Conservation (phyloP, 2,329 filamentous ascomycete species). For the Aspergillus fischeri region DNA sequence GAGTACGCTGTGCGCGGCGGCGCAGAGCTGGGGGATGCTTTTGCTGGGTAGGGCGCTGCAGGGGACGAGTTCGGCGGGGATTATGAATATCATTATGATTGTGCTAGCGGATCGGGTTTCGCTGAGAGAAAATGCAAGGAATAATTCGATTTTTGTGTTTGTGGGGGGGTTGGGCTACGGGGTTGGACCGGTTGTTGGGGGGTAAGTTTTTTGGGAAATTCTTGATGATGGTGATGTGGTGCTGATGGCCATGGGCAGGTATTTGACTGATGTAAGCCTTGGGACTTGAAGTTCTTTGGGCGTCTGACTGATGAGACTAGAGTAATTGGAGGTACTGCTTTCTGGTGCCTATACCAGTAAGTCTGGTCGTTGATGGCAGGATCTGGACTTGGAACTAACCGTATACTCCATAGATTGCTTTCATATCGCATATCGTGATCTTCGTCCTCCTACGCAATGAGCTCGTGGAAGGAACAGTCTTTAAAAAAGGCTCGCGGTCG, state of each 20-base stretch:
- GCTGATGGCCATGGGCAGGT: neutral
- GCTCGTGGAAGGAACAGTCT: constrained; percentile 50
- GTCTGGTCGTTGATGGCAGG: constrained; percentile 33
- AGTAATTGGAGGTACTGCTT: constrained; percentile 65
- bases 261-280: neutral
- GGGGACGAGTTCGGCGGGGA: constrained; percentile 58
- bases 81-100: constrained; percentile 58
- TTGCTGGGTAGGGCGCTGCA: constrained; percentile 62
- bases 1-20: constrained; percentile 58
- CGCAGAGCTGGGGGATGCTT: constrained; percentile 55
- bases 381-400: neutral
- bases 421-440: constrained; percentile 50
- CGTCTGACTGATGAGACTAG: constrained; percentile 39
- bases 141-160: constrained; percentile 59
- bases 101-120: constrained; percentile 64
- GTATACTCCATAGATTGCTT: too few species aligned
- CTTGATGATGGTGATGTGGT: neutral
- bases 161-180: constrained; percentile 58
- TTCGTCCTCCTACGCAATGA: constrained; percentile 57
- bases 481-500: constrained; percentile 30
- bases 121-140: constrained; percentile 58
- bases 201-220: constrained; percentile 20
- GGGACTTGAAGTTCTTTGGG: neutral
- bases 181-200: constrained; percentile 60
- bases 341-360: constrained; percentile 58